Percentiles rank a stretch among this genome's conserved stretches.
Evolutionary conservation across 192 early-diverging fungal species (phyloP).

Genomic region (Entomortierella beljakovae): DNA sequence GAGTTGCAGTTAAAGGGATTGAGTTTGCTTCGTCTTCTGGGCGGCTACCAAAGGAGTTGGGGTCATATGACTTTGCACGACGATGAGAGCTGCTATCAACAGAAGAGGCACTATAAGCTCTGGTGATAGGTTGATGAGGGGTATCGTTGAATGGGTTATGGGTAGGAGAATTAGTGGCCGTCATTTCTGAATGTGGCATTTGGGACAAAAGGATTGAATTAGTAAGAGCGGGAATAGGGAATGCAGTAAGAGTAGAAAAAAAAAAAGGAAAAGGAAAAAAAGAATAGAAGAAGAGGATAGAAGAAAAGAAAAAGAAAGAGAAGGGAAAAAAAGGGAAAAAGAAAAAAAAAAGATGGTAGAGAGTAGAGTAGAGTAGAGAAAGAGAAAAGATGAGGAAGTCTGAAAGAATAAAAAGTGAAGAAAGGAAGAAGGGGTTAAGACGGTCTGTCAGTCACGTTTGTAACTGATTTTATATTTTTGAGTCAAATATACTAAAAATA

Average conservation of each 20-base stretch:
- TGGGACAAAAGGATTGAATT: not conserved
- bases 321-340: not conserved
- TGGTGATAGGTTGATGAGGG: constrained; percentile 15
- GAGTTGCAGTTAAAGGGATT: constrained; percentile 38
- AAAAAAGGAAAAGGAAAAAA: not conserved
- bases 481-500: not conserved
- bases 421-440: not conserved
- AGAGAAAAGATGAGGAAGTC: not conserved
- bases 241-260: not conserved
- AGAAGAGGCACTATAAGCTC: constrained; percentile 29
- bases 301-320: not conserved
- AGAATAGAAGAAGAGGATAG: not conserved
- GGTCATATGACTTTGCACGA: constrained; percentile 41
- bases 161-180: constrained; percentile 4
- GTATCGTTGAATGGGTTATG: constrained; percentile 17
- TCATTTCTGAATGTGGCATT: constrained; percentile 14
- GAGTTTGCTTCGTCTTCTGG: constrained; percentile 30
- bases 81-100: constrained; percentile 22
- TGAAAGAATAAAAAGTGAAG: not conserved
- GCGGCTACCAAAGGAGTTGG: constrained; percentile 10
- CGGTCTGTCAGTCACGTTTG: too few species aligned
- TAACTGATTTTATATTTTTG: too few species aligned
- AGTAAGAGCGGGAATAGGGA: not conserved
- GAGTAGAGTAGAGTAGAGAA: not conserved
- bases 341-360: not conserved